phyloP scores from a whole-genome alignment of 176 grass and related monocot species.

The Musa acuminata region DNA sequence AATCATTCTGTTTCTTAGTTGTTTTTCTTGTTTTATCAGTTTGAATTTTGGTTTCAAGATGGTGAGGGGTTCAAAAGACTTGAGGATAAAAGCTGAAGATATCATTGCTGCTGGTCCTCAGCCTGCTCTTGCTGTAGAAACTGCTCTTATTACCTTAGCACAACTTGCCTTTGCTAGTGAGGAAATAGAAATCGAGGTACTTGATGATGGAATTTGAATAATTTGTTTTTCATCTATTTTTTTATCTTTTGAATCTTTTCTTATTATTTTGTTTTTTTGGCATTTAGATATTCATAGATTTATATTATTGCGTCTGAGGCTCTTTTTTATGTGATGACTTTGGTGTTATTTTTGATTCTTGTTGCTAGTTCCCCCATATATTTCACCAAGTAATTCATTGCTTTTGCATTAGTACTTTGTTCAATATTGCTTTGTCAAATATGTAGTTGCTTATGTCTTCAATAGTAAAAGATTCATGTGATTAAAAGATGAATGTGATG shows the following conservation, averaged over 20 bases:
- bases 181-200: constrained; percentile 83
- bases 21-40: constrained; percentile 33
- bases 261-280: not conserved
- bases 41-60: constrained; percentile 72
- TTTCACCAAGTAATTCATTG: too few species aligned
- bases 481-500: too few species aligned
- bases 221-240: not conserved
- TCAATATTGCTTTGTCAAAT: too few species aligned
- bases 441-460: too few species aligned
- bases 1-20: not conserved
- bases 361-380: too few species aligned
- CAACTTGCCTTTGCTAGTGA: constrained; percentile 75
- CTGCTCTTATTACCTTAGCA: constrained; percentile 65
- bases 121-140: constrained; percentile 46
- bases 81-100: constrained; percentile 54
- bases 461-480: too few species aligned
- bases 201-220: not conserved
- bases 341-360: too few species aligned
- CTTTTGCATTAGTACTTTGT: too few species aligned
- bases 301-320: not conserved
- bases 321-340: too few species aligned
- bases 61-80: constrained; percentile 49
- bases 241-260: not conserved
- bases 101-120: constrained; percentile 53
- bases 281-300: not conserved